Evolutionary conservation across 192 early-diverging fungal genomes (phyloP), one percentile per base, ranked within the genome.

Genomic region (Coemansia sp.): DNA sequence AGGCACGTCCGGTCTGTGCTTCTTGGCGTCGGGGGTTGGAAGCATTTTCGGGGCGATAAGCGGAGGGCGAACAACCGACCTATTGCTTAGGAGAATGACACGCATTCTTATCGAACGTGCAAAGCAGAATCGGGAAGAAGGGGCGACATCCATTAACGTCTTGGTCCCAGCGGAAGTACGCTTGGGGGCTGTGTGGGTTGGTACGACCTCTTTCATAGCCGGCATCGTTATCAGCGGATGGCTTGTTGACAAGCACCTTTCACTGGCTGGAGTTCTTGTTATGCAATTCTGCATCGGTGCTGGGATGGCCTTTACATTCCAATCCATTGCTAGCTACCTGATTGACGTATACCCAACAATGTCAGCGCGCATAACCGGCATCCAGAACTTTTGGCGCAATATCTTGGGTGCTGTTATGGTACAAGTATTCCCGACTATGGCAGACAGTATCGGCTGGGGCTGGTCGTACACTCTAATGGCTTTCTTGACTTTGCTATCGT

Each of bases 281-380:
- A 49, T 58, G 13, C 69, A 77, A 58, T 76, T 84, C 36, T 63
- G 76, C 32, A 70, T 74, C 14, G 82, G 82, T 43, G 40, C 56
- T 11, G 74, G 82, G 19, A 73, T 81, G 74, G 48, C 74, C n/a
- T 74, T 71, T 20, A 65, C 71, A 14, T 81, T 84, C 58, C 71
- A 75, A 48, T 61, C 54, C 32, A 61, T 77, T 4, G 71, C 65
- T 40, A 61, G 73, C 20, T 84, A 84, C 60, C 49, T 84, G 43
- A 73, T 84, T n/a, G 82, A 84, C 20, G 43, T 84, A 19, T 84
- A 74, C 33, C 79, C 82, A 6, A 62, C 66, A n/a, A 61, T 40
- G 23, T 64, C 78, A 7, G 74, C 82, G 14, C 67, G 74, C 11
- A 81, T 84, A 40, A 77, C 71, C 5, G 74, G 67, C 29, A 29